Conservation (phyloP, 768 basidiomycete species). For the Agaricus blazei region DNA sequence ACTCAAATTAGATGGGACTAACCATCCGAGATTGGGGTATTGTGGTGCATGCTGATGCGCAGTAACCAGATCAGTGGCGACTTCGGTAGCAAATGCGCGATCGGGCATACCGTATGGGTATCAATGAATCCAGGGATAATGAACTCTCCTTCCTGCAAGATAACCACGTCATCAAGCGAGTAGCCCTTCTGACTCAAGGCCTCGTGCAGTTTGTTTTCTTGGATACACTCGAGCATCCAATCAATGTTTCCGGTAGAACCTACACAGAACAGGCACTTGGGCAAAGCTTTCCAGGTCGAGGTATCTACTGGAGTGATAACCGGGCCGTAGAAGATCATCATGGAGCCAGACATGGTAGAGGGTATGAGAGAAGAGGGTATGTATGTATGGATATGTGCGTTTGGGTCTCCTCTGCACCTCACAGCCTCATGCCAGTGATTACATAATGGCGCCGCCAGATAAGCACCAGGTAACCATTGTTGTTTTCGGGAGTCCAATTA, state of each 20-base stretch:
- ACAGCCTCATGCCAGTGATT: background rate
- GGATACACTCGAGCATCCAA: conserved; percentile 66
- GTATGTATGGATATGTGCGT: background rate
- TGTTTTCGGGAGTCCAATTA: too few species aligned
- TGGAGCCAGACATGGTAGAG: conserved; percentile 13
- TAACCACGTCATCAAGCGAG: conserved; percentile 34
- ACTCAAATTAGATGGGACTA: conserved; percentile 14
- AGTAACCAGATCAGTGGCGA: background rate
- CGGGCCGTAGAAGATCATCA: conserved; percentile 44
- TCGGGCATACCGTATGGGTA: conserved; percentile 74
- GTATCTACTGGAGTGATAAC: conserved; percentile 49
- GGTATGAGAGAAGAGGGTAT: background rate
- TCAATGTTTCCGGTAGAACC: conserved; percentile 45
- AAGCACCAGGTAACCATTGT: background rate
- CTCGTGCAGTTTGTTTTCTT: conserved; percentile 39
- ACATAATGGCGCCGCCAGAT: conserved; percentile 3
- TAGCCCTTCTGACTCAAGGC: conserved; percentile 48
- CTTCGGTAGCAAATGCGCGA: background rate
- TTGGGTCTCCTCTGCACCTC: background rate
- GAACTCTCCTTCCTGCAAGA: conserved; percentile 54
- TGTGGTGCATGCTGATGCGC: conserved; percentile 69
- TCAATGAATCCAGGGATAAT: conserved; percentile 87
- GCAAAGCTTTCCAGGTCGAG: conserved; percentile 38
- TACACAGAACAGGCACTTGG: conserved; percentile 53
- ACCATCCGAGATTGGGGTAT: conserved; percentile 68